These are phyloP conservation scores for Spergularia bocconei DNA, from an alignment of 148 eudicot genomes.

Conservation along the genomic window DNA sequence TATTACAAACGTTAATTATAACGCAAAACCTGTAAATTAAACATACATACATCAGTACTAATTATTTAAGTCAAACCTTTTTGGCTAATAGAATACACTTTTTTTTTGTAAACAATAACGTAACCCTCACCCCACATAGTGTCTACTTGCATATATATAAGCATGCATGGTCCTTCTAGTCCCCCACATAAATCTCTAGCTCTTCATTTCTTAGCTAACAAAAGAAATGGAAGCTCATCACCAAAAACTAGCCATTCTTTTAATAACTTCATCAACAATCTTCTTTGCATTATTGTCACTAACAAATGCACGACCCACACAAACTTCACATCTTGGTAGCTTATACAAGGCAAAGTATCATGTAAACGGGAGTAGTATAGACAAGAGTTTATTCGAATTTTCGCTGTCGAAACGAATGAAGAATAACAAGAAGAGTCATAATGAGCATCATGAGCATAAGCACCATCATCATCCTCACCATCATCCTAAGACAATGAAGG, in stretches of 20 bases:
- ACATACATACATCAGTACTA: too few species aligned
- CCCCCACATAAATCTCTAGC: not conserved
- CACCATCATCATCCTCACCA: not conserved
- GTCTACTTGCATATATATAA: not conserved
- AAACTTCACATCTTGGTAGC: constrained; percentile 12
- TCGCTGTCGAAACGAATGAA: not conserved
- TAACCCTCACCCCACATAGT: too few species aligned
- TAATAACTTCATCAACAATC: not conserved
- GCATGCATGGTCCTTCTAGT: not conserved
- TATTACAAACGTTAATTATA: too few species aligned
- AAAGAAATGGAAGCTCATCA: constrained; percentile 4
- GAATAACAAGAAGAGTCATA: not conserved
- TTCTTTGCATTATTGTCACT: not conserved
- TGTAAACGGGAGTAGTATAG: not conserved
- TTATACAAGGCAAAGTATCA: constrained; percentile 27
- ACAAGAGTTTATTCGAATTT: constrained; percentile 17
- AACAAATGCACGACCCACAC: constrained; percentile 18
- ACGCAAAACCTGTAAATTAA: too few species aligned
- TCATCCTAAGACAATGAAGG: constrained; percentile 20
- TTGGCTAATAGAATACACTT: too few species aligned
- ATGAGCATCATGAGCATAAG: not conserved
- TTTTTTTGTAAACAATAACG: too few species aligned
- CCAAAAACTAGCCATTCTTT: not conserved
- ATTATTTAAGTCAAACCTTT: too few species aligned
- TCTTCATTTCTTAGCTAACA: not conserved